These are phyloP conservation scores for Cutaneotrichosporon mucoides DNA, from an alignment of 1,284 basidiomycete genomes.

Conservation along the genomic window DNA sequence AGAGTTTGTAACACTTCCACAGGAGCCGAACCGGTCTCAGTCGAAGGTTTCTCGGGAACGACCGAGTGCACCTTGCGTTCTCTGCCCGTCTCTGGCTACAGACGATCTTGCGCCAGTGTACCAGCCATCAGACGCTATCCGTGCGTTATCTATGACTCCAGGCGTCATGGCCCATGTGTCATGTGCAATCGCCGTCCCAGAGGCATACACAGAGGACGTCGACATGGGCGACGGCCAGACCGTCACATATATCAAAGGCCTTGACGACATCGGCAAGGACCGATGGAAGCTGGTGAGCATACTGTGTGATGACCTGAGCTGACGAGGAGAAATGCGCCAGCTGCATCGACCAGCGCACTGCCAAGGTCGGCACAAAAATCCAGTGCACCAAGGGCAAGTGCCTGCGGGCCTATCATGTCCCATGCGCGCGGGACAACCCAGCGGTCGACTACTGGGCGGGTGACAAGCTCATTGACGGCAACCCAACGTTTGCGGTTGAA, in stretches of 20 bases:
- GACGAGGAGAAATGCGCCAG: slow-evolving; percentile 72
- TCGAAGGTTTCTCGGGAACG: slow-evolving; percentile 1
- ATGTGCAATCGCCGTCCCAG: slow-evolving; percentile 74
- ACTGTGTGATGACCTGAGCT: background rate
- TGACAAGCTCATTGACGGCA: slow-evolving; percentile 8
- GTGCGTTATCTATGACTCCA: slow-evolving; percentile 8
- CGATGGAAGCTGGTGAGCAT: slow-evolving; percentile 78
- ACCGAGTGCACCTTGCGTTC: slow-evolving; percentile 59
- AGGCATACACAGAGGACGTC: slow-evolving; percentile 73
- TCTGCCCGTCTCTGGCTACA: slow-evolving; percentile 63
- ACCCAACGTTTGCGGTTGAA: slow-evolving; percentile 57
- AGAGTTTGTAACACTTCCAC: slow-evolving; percentile 16
- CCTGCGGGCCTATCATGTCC: slow-evolving; percentile 86
- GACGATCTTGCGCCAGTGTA: slow-evolving; percentile 62
- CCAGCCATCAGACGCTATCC: slow-evolving; percentile 20
- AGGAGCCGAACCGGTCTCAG: background rate
- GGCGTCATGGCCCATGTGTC: slow-evolving; percentile 54
- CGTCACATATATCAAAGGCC: slow-evolving; percentile 60
- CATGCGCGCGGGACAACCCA: slow-evolving; percentile 61
- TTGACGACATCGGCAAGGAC: slow-evolving; percentile 78
- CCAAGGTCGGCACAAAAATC: slow-evolving; percentile 79
- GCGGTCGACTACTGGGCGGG: slow-evolving; percentile 24
- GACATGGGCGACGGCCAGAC: slow-evolving; percentile 41
- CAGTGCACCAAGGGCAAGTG: slow-evolving; percentile 91
- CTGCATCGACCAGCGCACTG: slow-evolving; percentile 65